These are phyloP conservation scores for Colletotrichum sansevieriae DNA, from an alignment of 2,329 filamentous ascomycete species.

Conservation along the genomic window DNA sequence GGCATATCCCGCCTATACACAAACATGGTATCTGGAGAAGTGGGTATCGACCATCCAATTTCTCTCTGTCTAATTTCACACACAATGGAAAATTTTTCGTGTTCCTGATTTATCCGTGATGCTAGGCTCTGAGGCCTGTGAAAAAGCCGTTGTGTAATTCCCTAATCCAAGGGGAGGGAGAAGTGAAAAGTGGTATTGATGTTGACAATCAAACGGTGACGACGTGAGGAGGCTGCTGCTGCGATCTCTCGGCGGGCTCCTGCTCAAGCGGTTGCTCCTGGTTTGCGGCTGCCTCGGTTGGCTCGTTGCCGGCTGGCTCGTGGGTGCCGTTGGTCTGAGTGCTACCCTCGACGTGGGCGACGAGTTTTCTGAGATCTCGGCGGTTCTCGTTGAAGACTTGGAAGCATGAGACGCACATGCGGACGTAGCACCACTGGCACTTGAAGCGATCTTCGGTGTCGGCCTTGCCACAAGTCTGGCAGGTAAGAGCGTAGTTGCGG, in stretches of 20 bases:
- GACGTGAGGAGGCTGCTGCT: slow-evolving; percentile 1
- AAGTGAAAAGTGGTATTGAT: slow-evolving; percentile 2
- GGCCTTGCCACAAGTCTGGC: slow-evolving; percentile 64
- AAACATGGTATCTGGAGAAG: slow-evolving; percentile 32
- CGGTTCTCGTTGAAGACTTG: slow-evolving; percentile 56
- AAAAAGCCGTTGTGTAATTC: slow-evolving; percentile 12
- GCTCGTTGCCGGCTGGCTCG: neutral
- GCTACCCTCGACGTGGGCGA: slow-evolving; percentile 50
- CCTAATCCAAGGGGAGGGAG: slow-evolving; percentile 13
- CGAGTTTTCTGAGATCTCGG: slow-evolving; percentile 58
- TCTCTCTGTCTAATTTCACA: slow-evolving; percentile 37
- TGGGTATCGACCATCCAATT: slow-evolving; percentile 35
- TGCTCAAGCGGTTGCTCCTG: slow-evolving; percentile 5
- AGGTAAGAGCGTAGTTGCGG: slow-evolving; percentile 63
- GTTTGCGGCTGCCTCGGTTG: neutral
- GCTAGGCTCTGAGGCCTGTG: neutral
- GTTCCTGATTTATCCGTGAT: slow-evolving; percentile 9
- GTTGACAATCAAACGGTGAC: slow-evolving; percentile 3
- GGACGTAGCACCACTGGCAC: slow-evolving; percentile 65
- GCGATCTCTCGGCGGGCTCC: neutral
- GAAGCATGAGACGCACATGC: slow-evolving; percentile 64
- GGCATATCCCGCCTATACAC: slow-evolving; percentile 8
- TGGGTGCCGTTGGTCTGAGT: slow-evolving; percentile 10
- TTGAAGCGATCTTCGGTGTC: slow-evolving; percentile 60
- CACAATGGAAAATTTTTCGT: slow-evolving; percentile 16